Base-by-base conservation (phyloP, 352 stramenopile species). In the Phytophthora podocarpi region DNA sequence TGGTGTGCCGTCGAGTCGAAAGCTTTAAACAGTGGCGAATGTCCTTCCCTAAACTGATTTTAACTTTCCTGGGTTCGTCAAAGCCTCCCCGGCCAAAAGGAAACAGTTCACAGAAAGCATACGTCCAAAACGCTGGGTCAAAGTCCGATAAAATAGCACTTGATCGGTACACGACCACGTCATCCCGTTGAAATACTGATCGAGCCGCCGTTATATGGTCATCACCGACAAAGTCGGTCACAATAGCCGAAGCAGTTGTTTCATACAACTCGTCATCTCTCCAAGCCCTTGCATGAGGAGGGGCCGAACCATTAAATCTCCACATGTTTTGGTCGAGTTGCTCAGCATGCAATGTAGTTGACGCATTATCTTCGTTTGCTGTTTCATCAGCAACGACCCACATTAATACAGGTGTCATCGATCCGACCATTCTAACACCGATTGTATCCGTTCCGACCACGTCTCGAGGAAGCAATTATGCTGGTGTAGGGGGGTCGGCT, bases 71-170 rank as follows among this genome's bases (percentile, higher is more conserved):
- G 0, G 56, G 24, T 20, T 65, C 52, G 18, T 68, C 53, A 9
- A 68, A 21, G 1, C 58, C 53, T n/a, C 64, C 64, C 31, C 64
- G 51, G 4, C 64, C 64, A 40, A 27, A 73, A 2, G 64, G 53
- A 46, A 73, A 71, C 32, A 39, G 32, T 13, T 39, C 32, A 10
- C 32, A 39, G 13, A 39, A 39, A 13, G 32, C 5, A 10, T 39
- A 11, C 5, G 13, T 18, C 32, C 32, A 39, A 18, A 39, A 39
- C 15, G 5, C 32, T 39, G 32, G 10, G 15, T 39, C 32, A 18
- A 39, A 39, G 13, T 39, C 32, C 5, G 13, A 39, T 18, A 39
- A 16, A 39, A 39, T 39, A 39, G 10, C 32, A 5, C 5, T n/a
- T 39, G 32, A 39, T n/a, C 32, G 32, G 5, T 18, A 6, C 3